Evolutionary conservation across 169 alveolate species (phyloP), one percentile per base, ranked within the genome.

Genomic region (Plasmodium blacklocki): DNA sequence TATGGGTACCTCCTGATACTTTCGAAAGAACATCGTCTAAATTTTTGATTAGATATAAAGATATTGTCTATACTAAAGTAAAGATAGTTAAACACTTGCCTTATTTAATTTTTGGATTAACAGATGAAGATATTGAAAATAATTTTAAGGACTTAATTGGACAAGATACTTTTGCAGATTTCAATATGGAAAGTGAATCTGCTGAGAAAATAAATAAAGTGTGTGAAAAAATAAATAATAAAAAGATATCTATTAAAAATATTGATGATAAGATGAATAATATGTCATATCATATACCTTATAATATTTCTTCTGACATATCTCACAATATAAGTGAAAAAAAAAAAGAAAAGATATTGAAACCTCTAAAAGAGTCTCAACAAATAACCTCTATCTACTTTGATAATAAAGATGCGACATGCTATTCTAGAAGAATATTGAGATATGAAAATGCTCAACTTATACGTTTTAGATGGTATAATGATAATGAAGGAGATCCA

Each of bases 1-100:
- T n/a, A 19, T 94, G 97, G 97, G 75, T 88, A 43, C 96, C 97
- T 21, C 97, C 97, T 0, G 97, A 94, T 5, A 93, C 95, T 11
- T 94, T 94, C 58, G 92, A 90, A 72, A 87, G 97, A 32, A 88
- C 71, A 9, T 93, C 97, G 9, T 93, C 95, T 3, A 94, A 94
- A 75, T 94, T 93, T 85, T 92, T 95, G 93, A 87, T 94, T 14
- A 92, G 93, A 67, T 93, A 93, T 43, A 94, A 94, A 45, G 92
- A 93, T 73, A 94, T 94, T 21, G 88, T 88, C 26, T 89, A 94
- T 85, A 93, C 94, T n/a, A 91, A 93, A 80, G 97, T 92, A 54
- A 76, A 91, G 21, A 94, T 94, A 45, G 93, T 94, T 19, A 75
- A 93, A 19, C 94, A 94, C 63, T 75, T 94, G 64, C 97, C 97